Conservation (phyloP, 495 filamentous ascomycete species). For the Monascus purpureus region DNA sequence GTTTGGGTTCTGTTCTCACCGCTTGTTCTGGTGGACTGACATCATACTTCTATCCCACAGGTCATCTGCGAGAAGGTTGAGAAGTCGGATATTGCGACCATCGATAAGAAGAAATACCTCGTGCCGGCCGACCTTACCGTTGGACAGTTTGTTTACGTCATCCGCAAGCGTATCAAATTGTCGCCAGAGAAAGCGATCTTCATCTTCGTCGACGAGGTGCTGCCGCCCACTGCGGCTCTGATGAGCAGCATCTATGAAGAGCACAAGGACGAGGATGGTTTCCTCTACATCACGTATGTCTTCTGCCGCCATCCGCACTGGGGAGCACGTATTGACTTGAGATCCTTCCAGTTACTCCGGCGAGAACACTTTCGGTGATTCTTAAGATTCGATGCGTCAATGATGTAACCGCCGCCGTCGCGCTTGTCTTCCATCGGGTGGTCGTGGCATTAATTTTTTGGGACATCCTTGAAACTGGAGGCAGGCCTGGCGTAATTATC, state of each 20-base stretch:
- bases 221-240: slow-evolving; percentile 89
- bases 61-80: slow-evolving; percentile 99
- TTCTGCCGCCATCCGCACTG: slow-evolving; percentile 1
- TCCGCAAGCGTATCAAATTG: slow-evolving; percentile 99
- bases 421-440: background rate
- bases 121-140: slow-evolving; percentile 97
- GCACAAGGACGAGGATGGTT: slow-evolving; percentile 65
- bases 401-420: slow-evolving; percentile 7
- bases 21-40: slow-evolving; percentile 25
- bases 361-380: slow-evolving; percentile 93
- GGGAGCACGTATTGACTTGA: slow-evolving; percentile 20
- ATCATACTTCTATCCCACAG: slow-evolving; percentile 33
- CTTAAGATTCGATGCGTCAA: slow-evolving; percentile 10
- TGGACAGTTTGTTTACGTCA: slow-evolving; percentile 99
- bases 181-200: slow-evolving; percentile 99
- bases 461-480: background rate
- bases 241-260: slow-evolving; percentile 99
- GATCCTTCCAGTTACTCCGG: slow-evolving; percentile 71
- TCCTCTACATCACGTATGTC: slow-evolving; percentile 44
- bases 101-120: slow-evolving; percentile 99
- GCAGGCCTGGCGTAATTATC: background rate
- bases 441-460: no score
- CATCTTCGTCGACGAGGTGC: slow-evolving; percentile 99
- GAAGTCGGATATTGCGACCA: slow-evolving; percentile 97
- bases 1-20: slow-evolving; percentile 18